phyloP scores from a whole-genome alignment of 192 early-diverging fungal genomes.

The Bifiguratus adelaidae region DNA sequence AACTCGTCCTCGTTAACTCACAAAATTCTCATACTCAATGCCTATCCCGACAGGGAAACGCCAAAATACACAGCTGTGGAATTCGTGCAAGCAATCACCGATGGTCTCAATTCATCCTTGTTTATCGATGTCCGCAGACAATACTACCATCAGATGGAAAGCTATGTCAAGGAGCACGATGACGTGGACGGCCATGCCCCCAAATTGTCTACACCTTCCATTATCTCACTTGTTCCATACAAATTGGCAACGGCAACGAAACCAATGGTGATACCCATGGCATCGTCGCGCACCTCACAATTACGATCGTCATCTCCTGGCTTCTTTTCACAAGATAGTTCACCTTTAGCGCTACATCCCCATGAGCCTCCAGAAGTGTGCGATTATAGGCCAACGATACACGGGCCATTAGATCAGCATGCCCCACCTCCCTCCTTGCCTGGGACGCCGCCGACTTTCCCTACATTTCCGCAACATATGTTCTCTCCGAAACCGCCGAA shows the following conservation, averaged over 20 bases:
- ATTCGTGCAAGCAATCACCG: conserved; percentile 54
- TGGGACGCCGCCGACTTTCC: conserved; percentile 9
- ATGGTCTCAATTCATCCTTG: conserved; percentile 45
- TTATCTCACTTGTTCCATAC: too few relatives aligned
- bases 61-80: conserved; percentile 59
- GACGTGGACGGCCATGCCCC: not conserved
- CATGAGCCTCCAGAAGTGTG: too few relatives aligned
- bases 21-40: conserved; percentile 64
- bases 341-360: not conserved
- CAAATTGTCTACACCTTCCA: not conserved
- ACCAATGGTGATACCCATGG: conserved; percentile 15
- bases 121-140: conserved; percentile 18
- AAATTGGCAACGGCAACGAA: too few relatives aligned
- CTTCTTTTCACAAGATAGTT: conserved; percentile 1
- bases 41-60: conserved; percentile 57
- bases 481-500: conserved; percentile 17
- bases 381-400: too few relatives aligned
- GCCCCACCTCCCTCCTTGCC: not conserved
- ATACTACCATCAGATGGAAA: conserved; percentile 10
- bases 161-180: not conserved
- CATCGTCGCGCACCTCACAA: conserved; percentile 17
- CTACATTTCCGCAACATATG: conserved; percentile 18
- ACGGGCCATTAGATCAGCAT: too few relatives aligned
- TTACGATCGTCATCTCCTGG: not conserved
- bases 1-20: conserved; percentile 32